Evolutionary conservation across 2,329 filamentous ascomycete genomes (phyloP).

Genomic region (Madurella fahalii): DNA sequence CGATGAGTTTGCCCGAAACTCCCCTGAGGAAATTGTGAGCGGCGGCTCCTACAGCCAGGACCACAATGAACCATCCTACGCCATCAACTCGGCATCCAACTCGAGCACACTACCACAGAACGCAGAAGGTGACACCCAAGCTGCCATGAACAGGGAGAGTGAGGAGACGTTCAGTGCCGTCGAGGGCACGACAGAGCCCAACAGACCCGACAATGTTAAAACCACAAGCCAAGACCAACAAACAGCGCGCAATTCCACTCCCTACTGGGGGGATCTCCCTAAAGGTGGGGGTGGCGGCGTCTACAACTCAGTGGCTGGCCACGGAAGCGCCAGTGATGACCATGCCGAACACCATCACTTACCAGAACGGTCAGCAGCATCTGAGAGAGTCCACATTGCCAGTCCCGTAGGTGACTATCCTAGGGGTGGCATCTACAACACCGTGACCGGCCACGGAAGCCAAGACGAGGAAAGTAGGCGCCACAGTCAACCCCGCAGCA

Average conservation of each 20-base stretch:
- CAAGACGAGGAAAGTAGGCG: constrained; percentile 17
- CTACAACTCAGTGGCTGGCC: constrained; percentile 24
- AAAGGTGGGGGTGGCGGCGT: constrained; percentile 20
- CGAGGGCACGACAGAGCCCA: neutral
- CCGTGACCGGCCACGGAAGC: constrained; percentile 21
- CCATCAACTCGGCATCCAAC: neutral
- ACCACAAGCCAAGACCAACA: neutral
- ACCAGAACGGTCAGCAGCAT: constrained; percentile 15
- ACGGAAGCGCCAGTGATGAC: constrained; percentile 22
- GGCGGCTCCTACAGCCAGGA: constrained; percentile 17
- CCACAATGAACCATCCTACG: neutral
- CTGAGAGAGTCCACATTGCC: constrained; percentile 8
- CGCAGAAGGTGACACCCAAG: neutral
- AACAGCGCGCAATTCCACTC: neutral
- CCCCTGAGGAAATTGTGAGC: constrained; percentile 12
- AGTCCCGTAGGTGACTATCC: constrained; percentile 13
- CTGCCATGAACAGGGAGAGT: neutral
- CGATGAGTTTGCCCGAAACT: neutral
- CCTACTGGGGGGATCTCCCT: constrained; percentile 26
- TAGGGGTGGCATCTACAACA: constrained; percentile 23
- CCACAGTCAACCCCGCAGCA: neutral
- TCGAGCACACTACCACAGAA: neutral
- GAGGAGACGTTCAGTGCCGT: neutral
- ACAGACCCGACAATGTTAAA: neutral
- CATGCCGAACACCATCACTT: constrained; percentile 22